phyloP scores from a whole-genome alignment of 805 yeast genomes.

The Clavispora fructus region DNA sequence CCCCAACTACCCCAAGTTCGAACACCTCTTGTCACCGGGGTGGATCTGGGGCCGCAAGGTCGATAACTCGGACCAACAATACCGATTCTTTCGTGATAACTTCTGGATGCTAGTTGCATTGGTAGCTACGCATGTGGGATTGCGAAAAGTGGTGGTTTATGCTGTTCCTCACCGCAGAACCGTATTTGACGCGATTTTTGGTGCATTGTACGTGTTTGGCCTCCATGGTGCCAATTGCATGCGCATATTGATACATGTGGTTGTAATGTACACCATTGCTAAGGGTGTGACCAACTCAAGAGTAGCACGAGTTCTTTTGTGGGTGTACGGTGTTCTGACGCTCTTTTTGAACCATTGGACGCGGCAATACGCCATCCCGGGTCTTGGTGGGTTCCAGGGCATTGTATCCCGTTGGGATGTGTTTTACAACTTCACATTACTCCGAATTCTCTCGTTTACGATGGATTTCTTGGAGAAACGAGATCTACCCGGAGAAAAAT shows the following conservation, averaged over 20 bases:
- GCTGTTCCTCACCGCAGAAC: conserved; percentile 33
- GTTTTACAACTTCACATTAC: conserved; percentile 81
- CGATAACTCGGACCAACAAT: conserved; percentile 90
- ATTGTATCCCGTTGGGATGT: conserved; percentile 93
- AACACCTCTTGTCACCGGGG: conserved; percentile 63
- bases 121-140: conserved; percentile 45
- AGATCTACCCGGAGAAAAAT: not conserved
- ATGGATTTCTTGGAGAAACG: conserved; percentile 59
- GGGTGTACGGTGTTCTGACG: conserved; percentile 78
- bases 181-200: conserved; percentile 70
- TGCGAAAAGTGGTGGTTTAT: conserved; percentile 37
- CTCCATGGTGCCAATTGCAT: conserved; percentile 77
- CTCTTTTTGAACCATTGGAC: conserved; percentile 56
- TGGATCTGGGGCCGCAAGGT: conserved; percentile 90
- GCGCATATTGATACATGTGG: conserved; percentile 56
- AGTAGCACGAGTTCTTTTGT: conserved; percentile 44
- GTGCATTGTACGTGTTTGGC: conserved; percentile 58
- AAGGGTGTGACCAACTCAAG: conserved; percentile 26
- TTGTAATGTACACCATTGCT: conserved; percentile 48
- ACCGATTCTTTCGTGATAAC: conserved; percentile 80
- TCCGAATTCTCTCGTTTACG: conserved; percentile 79
- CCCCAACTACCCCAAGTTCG: conserved; percentile 63
- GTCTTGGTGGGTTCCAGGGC: conserved; percentile 62
- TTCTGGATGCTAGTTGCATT: conserved; percentile 56
- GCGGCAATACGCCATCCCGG: conserved; percentile 24